Evolutionary conservation across 2,329 filamentous ascomycete genomes (phyloP), one percentile per base, ranked within the genome.

Genomic region (Alternaria sp.): DNA sequence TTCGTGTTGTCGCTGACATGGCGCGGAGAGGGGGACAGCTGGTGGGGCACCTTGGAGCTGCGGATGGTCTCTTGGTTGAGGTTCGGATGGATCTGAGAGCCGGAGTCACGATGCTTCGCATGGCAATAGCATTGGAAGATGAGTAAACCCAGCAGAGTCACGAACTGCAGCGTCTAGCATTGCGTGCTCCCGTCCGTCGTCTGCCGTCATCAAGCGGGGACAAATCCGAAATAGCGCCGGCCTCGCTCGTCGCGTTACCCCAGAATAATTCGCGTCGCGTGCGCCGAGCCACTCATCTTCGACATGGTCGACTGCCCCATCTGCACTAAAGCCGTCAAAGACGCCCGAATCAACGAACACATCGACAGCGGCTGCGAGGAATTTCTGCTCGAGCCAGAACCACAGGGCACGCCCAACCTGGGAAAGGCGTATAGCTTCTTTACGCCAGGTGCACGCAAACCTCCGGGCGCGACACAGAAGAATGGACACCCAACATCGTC

Each of bases 301-400:
- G 62, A 62, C 32, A 83, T 84, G 85, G 91, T 96, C 70, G 87
- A 88, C 73, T 97, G 93, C 77, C 93, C 93, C 15, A 92, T 94
- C 69, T 97, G 93, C 83, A 85, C 87, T 75, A 90, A 91, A 72
- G 83, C 85, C 59, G 92, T 96, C 73, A 90, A 88, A 68, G 82
- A 90, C 68, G 83, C 83, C 74, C 87, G 91, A 69, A 98, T 98
- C 84, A 98, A 98, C 81, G 86, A 86, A 70, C 95, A 98, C 80
- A 89, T 98, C 76, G 96, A 98, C 82, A 95, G 93, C 28, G 87
- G 87, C 67, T 98, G 95, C 82, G 80, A 87, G 63, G 85, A 83
- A 36, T 90, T 90, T 76, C 79, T 96, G 66, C 82, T 91, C 59
- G 87, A 89, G 62, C 75, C 83, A 70, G 68, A 65, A 4, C 44